These are phyloP conservation scores for Grosmannia clavigera DNA, from an alignment of 2,329 filamentous ascomycete genomes.

Conservation along the genomic window DNA sequence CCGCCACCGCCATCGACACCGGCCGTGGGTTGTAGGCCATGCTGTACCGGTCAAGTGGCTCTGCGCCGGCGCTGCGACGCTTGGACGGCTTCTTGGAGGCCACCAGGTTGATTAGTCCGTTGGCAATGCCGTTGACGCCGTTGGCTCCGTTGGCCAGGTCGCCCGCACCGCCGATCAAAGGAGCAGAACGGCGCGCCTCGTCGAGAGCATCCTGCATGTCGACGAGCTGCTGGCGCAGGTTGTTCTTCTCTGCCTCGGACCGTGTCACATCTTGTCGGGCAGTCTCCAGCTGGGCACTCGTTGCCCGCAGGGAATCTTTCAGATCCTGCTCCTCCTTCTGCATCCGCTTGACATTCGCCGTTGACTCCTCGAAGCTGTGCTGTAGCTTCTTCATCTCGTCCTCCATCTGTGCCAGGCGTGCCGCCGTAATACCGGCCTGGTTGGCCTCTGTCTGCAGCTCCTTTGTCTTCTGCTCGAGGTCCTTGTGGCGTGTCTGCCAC, in stretches of 20 bases:
- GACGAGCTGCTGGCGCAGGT: conserved; percentile 73
- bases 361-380: conserved; percentile 78
- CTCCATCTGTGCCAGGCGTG: conserved; percentile 81
- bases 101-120: conserved; percentile 79
- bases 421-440: conserved; percentile 89
- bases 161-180: conserved; percentile 38
- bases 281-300: conserved; percentile 69
- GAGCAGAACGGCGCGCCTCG: conserved; percentile 64
- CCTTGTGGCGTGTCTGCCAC: conserved; percentile 86
- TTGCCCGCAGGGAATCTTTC: conserved; percentile 66
- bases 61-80: conserved; percentile 78
- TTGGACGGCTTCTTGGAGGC: conserved; percentile 88
- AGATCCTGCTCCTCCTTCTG: conserved; percentile 88
- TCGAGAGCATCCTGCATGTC: conserved; percentile 91
- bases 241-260: conserved; percentile 75
- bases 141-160: conserved; percentile 42
- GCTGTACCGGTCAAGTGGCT: conserved; percentile 83
- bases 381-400: conserved; percentile 91
- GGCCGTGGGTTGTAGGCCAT: conserved; percentile 87
- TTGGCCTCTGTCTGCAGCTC: conserved; percentile 95
- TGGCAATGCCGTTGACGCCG: conserved; percentile 11
- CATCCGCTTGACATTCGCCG: conserved; percentile 79
- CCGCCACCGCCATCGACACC: conserved; percentile 83
- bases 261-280: conserved; percentile 62
- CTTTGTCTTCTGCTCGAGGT: conserved; percentile 78